Conservation (phyloP, 176 grass and related monocot species). For the Aegilops tauschii region DNA sequence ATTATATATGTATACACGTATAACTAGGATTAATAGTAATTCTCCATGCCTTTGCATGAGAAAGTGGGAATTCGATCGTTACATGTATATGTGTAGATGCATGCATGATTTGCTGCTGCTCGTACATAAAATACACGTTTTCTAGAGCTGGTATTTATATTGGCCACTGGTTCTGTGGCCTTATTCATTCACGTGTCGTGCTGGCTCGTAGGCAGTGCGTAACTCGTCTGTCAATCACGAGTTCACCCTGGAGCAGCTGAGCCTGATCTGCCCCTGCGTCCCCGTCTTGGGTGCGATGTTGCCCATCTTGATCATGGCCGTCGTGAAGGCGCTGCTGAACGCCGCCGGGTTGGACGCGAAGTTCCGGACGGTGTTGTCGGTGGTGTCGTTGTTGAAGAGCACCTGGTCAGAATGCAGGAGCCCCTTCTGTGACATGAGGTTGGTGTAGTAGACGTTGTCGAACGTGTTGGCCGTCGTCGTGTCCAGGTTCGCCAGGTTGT, state of each 20-base stretch:
- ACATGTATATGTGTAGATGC: too few relatives aligned
- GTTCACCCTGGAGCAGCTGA: constrained; percentile 30
- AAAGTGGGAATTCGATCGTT: too few relatives aligned
- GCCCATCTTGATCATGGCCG: constrained; percentile 30
- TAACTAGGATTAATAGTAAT: neutral
- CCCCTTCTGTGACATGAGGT: constrained; percentile 40
- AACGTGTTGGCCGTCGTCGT: constrained; percentile 19
- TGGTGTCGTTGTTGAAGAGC: neutral
- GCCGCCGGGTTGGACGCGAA: neutral
- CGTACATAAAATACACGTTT: too few relatives aligned
- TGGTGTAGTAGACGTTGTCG: constrained; percentile 40
- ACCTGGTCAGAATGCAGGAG: constrained; percentile 43
- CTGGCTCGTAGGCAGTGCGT: too few relatives aligned
- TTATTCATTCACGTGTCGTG: too few relatives aligned
- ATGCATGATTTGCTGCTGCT: too few relatives aligned
- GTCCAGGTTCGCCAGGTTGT: constrained; percentile 40
- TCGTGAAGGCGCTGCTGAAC: neutral
- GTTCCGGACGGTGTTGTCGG: neutral
- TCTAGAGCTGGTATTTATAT: too few relatives aligned
- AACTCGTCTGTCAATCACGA: neutral
- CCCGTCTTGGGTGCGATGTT: constrained; percentile 3
- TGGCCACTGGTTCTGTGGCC: too few relatives aligned
- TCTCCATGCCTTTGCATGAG: too few relatives aligned
- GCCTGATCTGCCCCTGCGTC: constrained; percentile 27
- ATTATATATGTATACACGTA: neutral